Base-by-base conservation (phyloP, 2,329 filamentous ascomycete genomes). In the Colletotrichum neosansevieriae region DNA sequence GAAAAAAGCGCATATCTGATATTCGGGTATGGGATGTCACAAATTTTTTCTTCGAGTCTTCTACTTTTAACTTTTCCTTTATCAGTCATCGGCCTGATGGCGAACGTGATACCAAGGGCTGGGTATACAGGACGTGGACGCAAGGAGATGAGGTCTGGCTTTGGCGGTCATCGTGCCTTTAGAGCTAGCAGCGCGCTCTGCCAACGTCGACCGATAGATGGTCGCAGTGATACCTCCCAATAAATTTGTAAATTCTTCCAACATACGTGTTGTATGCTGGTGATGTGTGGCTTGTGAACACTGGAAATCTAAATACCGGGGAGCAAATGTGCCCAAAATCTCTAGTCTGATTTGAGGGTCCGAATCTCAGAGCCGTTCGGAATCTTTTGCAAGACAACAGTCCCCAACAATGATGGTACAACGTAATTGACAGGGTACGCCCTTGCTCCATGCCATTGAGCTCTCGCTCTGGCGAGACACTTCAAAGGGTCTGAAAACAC, bases 221-320 rank as follows among this genome's bases (percentile, higher is more conserved):
- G 53, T 67, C 61, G n/a, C 53, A 65, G 29, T 40, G 54, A 68
- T 65, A 65, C 65, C 65, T 65, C 29, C 13, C 42, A 57, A 40
- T 40, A 54, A 59, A 49, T 6, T 38, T 62, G 51, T 38, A 47
- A 51, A 63, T 19, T 51, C n/a, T 6, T 24, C n/a, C 36, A 44
- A 57, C 34, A 40, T 12, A 32, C 40, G 36, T 17, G 1, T 24
- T 24, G 9, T n/a, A 36, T 47, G 15, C 6, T 29, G 6, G 21
- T 45, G 38, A 45, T 6, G 6, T 29, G 29, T 29, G 29, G 29
- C 24, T 29, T 29, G 24, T 29, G 36, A 38, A 29, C 6, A 29
- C 6, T 29, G 29, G 29, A 29, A 29, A 7, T 7, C 29, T 29
- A 29, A 7, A 29, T 29, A 7, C 6, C 7, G 29, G 6, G 29